Base-by-base conservation (phyloP, 371 early-diverging fungal species). In the Mortierella sp. region DNA sequence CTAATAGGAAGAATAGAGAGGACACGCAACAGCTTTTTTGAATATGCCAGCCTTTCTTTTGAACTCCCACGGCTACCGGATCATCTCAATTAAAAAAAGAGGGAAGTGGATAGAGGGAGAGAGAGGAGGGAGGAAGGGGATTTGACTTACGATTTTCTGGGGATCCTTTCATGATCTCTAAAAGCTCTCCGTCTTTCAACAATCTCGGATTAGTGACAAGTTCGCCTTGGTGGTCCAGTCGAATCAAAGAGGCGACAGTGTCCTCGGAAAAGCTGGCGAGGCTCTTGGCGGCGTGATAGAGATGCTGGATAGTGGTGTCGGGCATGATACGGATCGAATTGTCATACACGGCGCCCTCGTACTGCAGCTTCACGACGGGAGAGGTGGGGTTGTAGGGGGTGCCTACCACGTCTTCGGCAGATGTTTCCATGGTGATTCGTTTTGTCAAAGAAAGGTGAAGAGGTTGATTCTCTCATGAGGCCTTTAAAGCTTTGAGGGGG, bases 301-400 rank as follows among this genome's bases (percentile, higher is more conserved):
- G 62, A 13, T 61, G 58, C 39, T 58, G 64, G 28, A 19, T 60
- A 30, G 52, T 45, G 39, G 45, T 56, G 3, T 42, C 21, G 9
- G 68, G 69, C 19, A 64, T 34, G 30, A 74, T 28, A 45, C 76
- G 76, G 56, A 74, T 68, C 49, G 76, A 74, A 31, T 16, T 68
- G 58, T 74, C 76, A 34, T 74, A 68, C 42, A 74, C 76, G 16
- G 76, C 76, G 21, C 76, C 76, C 16, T 58, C 47, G 62, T 74
- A 74, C 52, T 74, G 76, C 30, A 74, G 54, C 26, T 58, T 64
- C 43, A 74, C 76, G 1, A 74, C 76, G 14, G 65, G 64, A 0
- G 76, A 68, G 26, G 51, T 8, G 1, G 52, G 23, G 8, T 8
- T 28, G 19, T 51, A 34, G 12, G 51, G 2, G 24, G 57, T 21